Conservation (phyloP, 202 grass and related monocot genomes). For the Carex sylvatica region DNA sequence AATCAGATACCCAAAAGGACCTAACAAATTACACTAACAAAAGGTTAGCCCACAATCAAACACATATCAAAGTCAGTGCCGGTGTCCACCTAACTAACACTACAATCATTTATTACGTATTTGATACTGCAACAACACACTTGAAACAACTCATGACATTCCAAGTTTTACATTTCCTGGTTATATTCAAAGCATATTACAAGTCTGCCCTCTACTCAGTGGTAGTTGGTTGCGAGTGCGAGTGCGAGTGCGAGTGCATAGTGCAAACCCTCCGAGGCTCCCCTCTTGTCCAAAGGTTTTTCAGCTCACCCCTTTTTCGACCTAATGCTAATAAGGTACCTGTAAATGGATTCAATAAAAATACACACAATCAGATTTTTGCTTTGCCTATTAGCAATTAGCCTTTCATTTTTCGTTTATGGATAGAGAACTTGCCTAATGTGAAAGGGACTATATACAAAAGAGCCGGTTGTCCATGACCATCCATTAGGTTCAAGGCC, state of each 20-base stretch:
- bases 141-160: constrained; percentile 8
- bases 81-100: constrained; percentile 13
- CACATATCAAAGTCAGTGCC: not conserved
- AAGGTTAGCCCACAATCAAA: constrained; percentile 18
- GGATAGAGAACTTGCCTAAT: constrained; percentile 50
- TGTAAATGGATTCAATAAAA: constrained; percentile 18
- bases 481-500: constrained; percentile 97
- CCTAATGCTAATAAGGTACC: constrained; percentile 76
- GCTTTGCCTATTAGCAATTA: not conserved
- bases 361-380: not conserved
- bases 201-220: not conserved
- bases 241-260: constrained; percentile 45
- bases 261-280: constrained; percentile 69
- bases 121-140: not conserved
- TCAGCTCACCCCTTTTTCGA: constrained; percentile 70
- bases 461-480: constrained; percentile 88
- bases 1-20: not conserved
- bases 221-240: not conserved
- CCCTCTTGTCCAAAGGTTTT: constrained; percentile 80
- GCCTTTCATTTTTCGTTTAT: not conserved
- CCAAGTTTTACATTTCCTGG: not conserved
- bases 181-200: not conserved
- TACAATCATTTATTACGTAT: constrained; percentile 13
- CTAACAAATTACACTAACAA: constrained; percentile 24
- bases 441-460: constrained; percentile 98